Evolutionary conservation across 208 protist genomes (phyloP), one percentile per base, ranked within the genome.

Genomic region (Strigomonas oncopelti): DNA sequence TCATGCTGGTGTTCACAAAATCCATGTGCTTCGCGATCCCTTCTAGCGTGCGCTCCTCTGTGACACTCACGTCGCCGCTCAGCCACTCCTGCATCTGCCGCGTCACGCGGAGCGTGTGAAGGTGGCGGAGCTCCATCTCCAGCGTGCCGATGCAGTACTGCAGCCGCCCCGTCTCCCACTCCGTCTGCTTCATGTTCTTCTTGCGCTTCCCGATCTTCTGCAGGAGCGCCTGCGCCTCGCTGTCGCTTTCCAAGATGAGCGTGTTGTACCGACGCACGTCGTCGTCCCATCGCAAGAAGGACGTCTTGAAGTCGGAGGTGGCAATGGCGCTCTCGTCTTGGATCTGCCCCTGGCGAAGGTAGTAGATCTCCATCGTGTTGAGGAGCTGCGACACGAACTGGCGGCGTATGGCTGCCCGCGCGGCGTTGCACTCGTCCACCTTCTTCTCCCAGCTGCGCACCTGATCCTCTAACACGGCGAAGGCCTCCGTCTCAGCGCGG

Each of bases 21-120:
- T 82, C 78, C 42, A 96, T 90, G 75, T 91, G 87, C 29, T 77
- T 72, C 62, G 94, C 77, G 8, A 98, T 74, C 22, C 71, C 72
- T 5, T 69, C 81, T 18, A 96, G 59, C 45, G 81, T 69, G 31
- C 87, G 77, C 57, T 93, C 88, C 58, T 83, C 82, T 42, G 83
- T 83, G 45, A 76, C 57, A 4, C 74, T 74, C 5, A 64, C 74
- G 58, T 88, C 92, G n/a, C 89, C 91, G 60, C 85, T 88, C 57
- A 98, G 85, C 65, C 90, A 86, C 54, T 96, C 89, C 81, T 98
- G 96, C 84, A 98, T 96, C 55, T 88, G 75, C 46, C 97, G 94
- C 1, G 94, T 98, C 22, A 98, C 95, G n/a, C 92, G 77, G 29
- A 98, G 80, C 11, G 96, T 95, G 81, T 98, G 96, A 55, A 97